Conservation (phyloP, 345 rosid species). For the Gossypium sturtianum region DNA sequence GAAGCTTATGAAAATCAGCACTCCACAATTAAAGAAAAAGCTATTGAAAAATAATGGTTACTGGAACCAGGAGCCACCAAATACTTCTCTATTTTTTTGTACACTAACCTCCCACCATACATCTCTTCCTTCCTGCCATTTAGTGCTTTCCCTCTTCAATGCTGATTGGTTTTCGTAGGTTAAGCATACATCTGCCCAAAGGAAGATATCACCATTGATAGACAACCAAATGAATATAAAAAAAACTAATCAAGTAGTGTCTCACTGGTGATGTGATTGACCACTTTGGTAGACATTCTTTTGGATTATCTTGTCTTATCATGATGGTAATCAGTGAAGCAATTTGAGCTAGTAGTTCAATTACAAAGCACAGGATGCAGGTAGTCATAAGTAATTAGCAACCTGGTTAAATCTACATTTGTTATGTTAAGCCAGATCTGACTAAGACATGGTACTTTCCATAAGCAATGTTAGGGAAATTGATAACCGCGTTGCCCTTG, state of each 20-base stretch:
- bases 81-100: neutral
- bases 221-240: neutral
- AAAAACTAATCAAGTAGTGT: neutral
- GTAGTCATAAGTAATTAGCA: neutral
- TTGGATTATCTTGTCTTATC: too few relatives aligned
- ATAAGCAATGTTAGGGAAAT: neutral
- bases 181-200: constrained; percentile 57
- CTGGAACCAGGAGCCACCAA: neutral
- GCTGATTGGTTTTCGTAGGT: constrained; percentile 73
- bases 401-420: neutral
- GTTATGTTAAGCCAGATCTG: constrained; percentile 6
- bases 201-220: constrained; percentile 12
- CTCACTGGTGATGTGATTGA: neutral
- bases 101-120: constrained; percentile 90
- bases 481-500: neutral
- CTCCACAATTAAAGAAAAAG: constrained; percentile 9
- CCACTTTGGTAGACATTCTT: too few relatives aligned
- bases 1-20: constrained; percentile 4
- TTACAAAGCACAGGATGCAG: neutral
- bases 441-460: neutral
- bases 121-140: constrained; percentile 86
- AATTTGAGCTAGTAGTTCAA: neutral
- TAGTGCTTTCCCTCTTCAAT: constrained; percentile 63
- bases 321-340: neutral
- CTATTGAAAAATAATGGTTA: neutral